Percentiles rank a stretch among this genome's conserved stretches.
phyloP scores from a whole-genome alignment of 108 stramenopile genomes.

The Discostella stelligeroides region DNA sequence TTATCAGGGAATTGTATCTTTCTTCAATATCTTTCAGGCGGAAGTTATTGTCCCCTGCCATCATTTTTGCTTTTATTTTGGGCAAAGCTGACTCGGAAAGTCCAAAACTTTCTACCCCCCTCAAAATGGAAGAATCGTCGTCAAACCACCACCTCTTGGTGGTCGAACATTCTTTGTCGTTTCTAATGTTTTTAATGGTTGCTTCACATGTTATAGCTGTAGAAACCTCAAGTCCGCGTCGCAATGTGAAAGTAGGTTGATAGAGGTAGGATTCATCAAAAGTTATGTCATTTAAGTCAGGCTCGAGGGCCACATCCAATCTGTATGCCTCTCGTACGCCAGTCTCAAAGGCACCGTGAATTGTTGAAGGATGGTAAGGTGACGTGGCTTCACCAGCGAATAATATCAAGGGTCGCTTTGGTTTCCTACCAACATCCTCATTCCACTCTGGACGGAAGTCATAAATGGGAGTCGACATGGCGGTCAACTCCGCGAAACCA shows the following conservation, averaged over 20 bases:
- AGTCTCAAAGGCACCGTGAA: conserved; percentile 90
- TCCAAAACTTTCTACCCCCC: conserved; percentile 44
- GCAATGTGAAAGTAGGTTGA: conserved; percentile 61
- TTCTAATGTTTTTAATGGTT: neutral
- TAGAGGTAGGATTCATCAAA: conserved; percentile 71
- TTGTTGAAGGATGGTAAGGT: conserved; percentile 89
- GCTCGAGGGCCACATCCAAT: conserved; percentile 68
- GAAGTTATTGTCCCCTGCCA: neutral
- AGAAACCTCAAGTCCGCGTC: conserved; percentile 9
- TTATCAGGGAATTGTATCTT: conserved; percentile 35
- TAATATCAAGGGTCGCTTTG: conserved; percentile 60
- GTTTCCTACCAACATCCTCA: conserved; percentile 7
- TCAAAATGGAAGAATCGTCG: conserved; percentile 37
- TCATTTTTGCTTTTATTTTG: conserved; percentile 42
- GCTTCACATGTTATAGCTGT: too few relatives aligned
- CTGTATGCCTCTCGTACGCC: conserved; percentile 93
- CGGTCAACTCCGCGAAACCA: conserved; percentile 53
- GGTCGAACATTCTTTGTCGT: conserved; percentile 2
- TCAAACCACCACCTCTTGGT: conserved; percentile 14
- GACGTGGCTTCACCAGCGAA: conserved; percentile 97
- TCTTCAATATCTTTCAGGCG: conserved; percentile 16
- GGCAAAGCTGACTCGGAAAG: conserved; percentile 11
- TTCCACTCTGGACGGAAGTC: conserved; percentile 41
- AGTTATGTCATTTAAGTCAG: conserved; percentile 48
- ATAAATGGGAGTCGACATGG: conserved; percentile 64